Evolutionary conservation across 2,329 filamentous ascomycete genomes (phyloP), one percentile per base, ranked within the genome.

Genomic region (Venturia asperata): DNA sequence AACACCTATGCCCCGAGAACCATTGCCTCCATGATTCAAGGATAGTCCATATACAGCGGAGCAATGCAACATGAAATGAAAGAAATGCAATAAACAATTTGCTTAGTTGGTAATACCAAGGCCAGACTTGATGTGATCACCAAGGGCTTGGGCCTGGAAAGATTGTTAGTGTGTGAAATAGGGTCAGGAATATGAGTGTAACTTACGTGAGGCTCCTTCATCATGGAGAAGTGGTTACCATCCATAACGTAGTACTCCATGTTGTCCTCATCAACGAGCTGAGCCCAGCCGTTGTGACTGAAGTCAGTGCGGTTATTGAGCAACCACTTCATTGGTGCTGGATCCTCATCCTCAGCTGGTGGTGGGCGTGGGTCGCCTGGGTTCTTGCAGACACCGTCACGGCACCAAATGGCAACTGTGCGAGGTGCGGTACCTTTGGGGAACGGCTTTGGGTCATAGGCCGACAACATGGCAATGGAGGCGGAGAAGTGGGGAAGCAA

Each of bases 171-270:
- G 15, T 19, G 21, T 41, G 19, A 42, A 13, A 17, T 21, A 9
- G 37, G 39, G 19, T 27, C 5, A 19, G 30, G n/a, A 45, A 10
- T 27, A 19, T 5, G 2, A 34, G 11, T n/a, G 15, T 11, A 60
- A 66, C 65, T 66, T 65, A 66, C 80, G 68, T 77, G 72, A 63
- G 77, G 76, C 67, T 85, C 85, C 74, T 87, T 85, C 86, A 91
- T 90, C 87, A 90, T 90, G 24, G 82, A 85, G 76, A 91, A 90
- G 76, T 90, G 87, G 71, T 90, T 88, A 2, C 87, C 88, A 19
- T 83, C 84, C 85, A 89, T 88, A 71, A 87, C 85, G 64, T 81
- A 81, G 68, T 83, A 87, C 61, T 79, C 79, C 77, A 89, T 86
- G 75, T 85, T 87, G 64, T 81, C 76, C 62, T 77, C 72, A 63